Conservation (phyloP, 1,284 basidiomycete genomes). For the Peniophora sp. region DNA sequence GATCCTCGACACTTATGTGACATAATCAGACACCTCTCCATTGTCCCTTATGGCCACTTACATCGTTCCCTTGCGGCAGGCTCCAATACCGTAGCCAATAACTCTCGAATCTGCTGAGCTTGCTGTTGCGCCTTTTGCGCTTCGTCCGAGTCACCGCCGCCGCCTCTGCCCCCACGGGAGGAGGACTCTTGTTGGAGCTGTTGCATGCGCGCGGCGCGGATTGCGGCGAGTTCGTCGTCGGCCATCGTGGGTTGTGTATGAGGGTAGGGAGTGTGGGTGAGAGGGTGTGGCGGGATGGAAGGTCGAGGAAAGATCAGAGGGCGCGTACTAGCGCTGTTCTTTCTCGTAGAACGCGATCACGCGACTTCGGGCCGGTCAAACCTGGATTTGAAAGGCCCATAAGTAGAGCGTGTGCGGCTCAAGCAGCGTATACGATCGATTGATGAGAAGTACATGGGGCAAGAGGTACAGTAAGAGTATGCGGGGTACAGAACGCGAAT, state of each 20-base stretch:
- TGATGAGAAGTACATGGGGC: too few relatives aligned
- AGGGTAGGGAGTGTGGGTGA: neutral
- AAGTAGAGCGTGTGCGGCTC: too few relatives aligned
- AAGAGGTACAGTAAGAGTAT: too few relatives aligned
- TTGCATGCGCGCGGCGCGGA: slow-evolving; percentile 33
- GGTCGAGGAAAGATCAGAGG: too few relatives aligned
- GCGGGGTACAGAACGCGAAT: too few relatives aligned
- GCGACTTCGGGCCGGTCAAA: too few relatives aligned
- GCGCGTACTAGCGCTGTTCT: too few relatives aligned
- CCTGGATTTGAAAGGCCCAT: too few relatives aligned
- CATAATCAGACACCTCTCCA: too few relatives aligned
- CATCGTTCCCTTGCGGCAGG: slow-evolving; percentile 83
- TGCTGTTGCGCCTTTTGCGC: slow-evolving; percentile 55
- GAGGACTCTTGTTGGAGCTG: slow-evolving; percentile 25
- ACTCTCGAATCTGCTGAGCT: slow-evolving; percentile 65
- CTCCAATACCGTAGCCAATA: slow-evolving; percentile 88
- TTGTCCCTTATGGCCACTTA: slow-evolving; percentile 34
- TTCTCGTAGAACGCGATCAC: too few relatives aligned
- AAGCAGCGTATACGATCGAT: too few relatives aligned
- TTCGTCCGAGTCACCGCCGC: slow-evolving; percentile 15
- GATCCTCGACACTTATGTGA: slow-evolving; percentile 73
- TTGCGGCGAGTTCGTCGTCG: slow-evolving; percentile 34
- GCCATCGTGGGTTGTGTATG: slow-evolving; percentile 16
- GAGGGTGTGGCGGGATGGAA: too few relatives aligned
- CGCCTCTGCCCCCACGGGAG: slow-evolving; percentile 1